These are phyloP conservation scores for Hypoxylon lenormandii DNA, from an alignment of 495 filamentous ascomycete genomes.

Conservation along the genomic window DNA sequence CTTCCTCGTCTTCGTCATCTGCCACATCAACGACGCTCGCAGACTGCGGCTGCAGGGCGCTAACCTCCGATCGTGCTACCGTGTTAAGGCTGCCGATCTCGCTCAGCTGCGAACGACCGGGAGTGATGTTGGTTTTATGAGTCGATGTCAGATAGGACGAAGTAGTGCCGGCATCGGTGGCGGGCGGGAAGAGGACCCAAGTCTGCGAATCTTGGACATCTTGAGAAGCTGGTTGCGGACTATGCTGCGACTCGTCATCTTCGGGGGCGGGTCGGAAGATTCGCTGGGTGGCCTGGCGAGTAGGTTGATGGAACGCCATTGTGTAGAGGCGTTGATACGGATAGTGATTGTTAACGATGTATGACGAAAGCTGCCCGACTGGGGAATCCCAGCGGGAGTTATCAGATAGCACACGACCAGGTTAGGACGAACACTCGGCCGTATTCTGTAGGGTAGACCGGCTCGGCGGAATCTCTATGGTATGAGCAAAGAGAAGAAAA, in stretches of 20 bases:
- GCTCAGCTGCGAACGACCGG: conserved; percentile 78
- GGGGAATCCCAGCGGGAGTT: conserved; percentile 42
- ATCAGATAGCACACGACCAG: conserved; percentile 42
- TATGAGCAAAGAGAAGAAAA: conserved; percentile 13
- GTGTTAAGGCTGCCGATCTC: conserved; percentile 87
- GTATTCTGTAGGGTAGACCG: conserved; percentile 15
- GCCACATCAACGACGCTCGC: conserved; percentile 60
- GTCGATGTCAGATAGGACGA: conserved; percentile 78
- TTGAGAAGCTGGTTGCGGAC: conserved; percentile 55
- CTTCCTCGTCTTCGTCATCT: conserved; percentile 71
- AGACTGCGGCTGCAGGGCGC: conserved; percentile 55
- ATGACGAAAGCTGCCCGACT: conserved; percentile 41
- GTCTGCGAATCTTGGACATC: conserved; percentile 79
- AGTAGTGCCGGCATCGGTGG: conserved; percentile 70
- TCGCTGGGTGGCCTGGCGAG: conserved; percentile 70
- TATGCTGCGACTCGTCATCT: conserved; percentile 59
- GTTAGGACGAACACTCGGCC: conserved; percentile 13
- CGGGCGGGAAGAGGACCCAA: conserved; percentile 95
- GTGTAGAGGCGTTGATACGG: conserved; percentile 22
- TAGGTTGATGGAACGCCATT: conserved; percentile 89
- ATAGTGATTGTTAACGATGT: conserved; percentile 14
- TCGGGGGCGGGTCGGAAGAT: conserved; percentile 66
- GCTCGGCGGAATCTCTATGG: conserved; percentile 9
- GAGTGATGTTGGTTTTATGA: conserved; percentile 75
- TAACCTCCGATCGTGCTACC: conserved; percentile 62